Evolutionary conservation across 2,329 filamentous ascomycete genomes (phyloP), one percentile per base, ranked within the genome.

Genomic region (Hymenotorrendiella dingleyae): DNA sequence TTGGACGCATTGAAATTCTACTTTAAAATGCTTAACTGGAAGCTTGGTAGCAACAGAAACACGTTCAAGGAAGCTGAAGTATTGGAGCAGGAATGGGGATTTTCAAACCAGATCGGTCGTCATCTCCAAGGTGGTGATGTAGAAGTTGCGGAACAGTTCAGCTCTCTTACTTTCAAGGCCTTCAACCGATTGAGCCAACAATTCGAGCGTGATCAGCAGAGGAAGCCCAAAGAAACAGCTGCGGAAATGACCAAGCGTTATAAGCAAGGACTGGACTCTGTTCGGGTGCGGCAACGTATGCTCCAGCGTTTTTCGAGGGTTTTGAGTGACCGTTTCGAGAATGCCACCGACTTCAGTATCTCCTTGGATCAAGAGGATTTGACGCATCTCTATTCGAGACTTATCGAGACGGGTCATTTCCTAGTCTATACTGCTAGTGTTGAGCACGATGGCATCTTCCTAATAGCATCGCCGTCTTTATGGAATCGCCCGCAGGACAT

Each of bases 21-120:
- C 66, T 98, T 98, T 74, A 93, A 91, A 63, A 90, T 98, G 77
- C 72, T 98, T 33, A 96, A 97, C 61, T 97, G 90, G 88, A 97
- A 97, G 64, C 71, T 98, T 40, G 90, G 86, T 55, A 87, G 89
- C 43, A 97, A 97, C 70, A 97, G 96, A 64, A 98, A 97, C 67
- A 96, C 90, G 0, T 98, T 98, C 75, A 97, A 97, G 62, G 93
- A 98, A 64, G 93, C 93, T 6, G 93, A 98, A 70, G 84, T 98
- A 51, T 69, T 98, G 36, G 94, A 96, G 61, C 89, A 95, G 58
- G 93, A 98, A 65, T 98, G 93, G 93, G 88, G 89, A 44, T 97
- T 97, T 59, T 94, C 86, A 40, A 97, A 97, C 58, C 82, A 90
- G 56, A 87, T 98, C 43, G 93, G 91, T 20, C 80, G 86, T 36